Base-by-base conservation (phyloP, 2,329 filamentous ascomycete genomes). In the Sarocladiaceae sp. region DNA sequence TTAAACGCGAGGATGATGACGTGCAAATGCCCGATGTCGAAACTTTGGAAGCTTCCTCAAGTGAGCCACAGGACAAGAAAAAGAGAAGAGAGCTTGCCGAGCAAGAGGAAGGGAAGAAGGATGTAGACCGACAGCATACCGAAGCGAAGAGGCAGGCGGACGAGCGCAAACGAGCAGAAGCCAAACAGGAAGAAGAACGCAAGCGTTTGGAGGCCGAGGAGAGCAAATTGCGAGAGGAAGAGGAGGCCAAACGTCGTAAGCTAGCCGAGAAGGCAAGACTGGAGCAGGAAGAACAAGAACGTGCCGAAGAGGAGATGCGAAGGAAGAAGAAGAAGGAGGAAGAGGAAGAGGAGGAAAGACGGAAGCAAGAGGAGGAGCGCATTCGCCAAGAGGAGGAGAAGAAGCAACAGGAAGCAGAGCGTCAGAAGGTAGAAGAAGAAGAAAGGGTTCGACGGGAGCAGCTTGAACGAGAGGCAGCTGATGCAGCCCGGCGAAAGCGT, bases 1-100 rank as follows among this genome's bases (percentile, higher is more conserved):
- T 83, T 36, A 82, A 82, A 57, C 77, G 77, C 1, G 79, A 83
- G 55, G 79, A 82, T 52, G 62, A 69, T 2, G 80, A 83, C 52
- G 62, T 79, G 8, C 77, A 80, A 18, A 83, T 83, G 79, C 68
- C 66, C 2, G 80, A 83, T 55, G 73, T 70, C 2, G 67, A 66
- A 39, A 60, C 59, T 12, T 59, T 62, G 4, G 63, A 62, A 35
- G 60, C 61, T 17, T 55, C 52, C 2, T 64, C 66, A 60, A 48
- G 33, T 63, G 71, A 65, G 53, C 71, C 68, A 46, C 67, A 63
- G 53, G 71, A 66, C 55, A 67, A 65, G 49, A 62, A 62, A 55
- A 70, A 64, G 59, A 66, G 56, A 66, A 56, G 55, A 59, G 54
- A 39, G 54, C 52, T 55, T 39, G 39, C 65, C 13, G 70, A 69